Evolutionary conservation across 1,139 yeast genomes (phyloP), one percentile per base, ranked within the genome.

Genomic region (Lodderomyces metapsilosis): DNA sequence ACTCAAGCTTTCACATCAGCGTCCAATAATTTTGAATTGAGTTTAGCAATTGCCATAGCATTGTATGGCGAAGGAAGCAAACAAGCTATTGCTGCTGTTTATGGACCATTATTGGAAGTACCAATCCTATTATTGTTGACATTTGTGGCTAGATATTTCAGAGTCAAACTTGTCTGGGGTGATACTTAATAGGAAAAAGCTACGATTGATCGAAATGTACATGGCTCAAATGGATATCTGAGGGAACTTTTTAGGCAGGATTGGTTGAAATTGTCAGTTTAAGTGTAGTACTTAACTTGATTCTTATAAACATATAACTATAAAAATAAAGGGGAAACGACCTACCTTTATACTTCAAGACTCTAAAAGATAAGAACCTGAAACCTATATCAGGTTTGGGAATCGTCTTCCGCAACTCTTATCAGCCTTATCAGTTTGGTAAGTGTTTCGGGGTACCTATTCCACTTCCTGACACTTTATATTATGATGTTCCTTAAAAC

Each of bases 1-100:
- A 73, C 82, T 3, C 84, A 78, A 49, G 62, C 77, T 10, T 79
- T 80, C 49, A 78, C 83, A 1, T 82, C 83, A 15, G 74, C 82
- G 2, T 74, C 81, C 4, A 79, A 79, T 53, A 78, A 79, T 46
- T 64, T 64, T 41, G 82, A 78, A 50, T 58, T 78, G 37, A 74
- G 79, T 41, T 61, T 78, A 37, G 82, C 84, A 2, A 71, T 79
- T 12, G 78, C 82, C 2, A 73, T 76, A 11, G 69, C 82, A 0
- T 51, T 76, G 6, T 79, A 73, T 58, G 84, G 84, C 1, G 60
- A 68, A 21, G 75, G 74, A 4, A 71, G 80, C 47, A 66, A 74
- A 42, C 74, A 79, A 52, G 76, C 83, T 1, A 66, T 79, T 38
- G 84, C 84, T 3, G 78, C 84, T 2, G 77, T 82, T 0, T 76